phyloP scores from a whole-genome alignment of 306 rosid species.

The Medicago truncatula region MtrunA17r5.0-ANR NC_053043.1:9452501-9453000 shows the following conservation, averaged over 20 bases:
- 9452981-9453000: constrained; percentile 33
- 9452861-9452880: constrained; percentile 66
- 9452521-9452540: constrained; percentile 18
- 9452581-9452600: not conserved
- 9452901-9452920: constrained; percentile 94
- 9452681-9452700: constrained; percentile 6
- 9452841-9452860: constrained; percentile 38
- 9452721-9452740: not conserved
- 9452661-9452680: constrained; percentile 1
- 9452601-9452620: not conserved
- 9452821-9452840: constrained; percentile 24
- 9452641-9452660: constrained; percentile 16
- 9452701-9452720: constrained; percentile 22
- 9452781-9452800: constrained; percentile 8
- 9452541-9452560: constrained; percentile 25
- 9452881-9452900: constrained; percentile 94
- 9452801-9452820: constrained; percentile 19
- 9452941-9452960: constrained; percentile 94
- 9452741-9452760: not conserved
- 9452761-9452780: constrained; percentile 25
- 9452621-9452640: not conserved
- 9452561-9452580: constrained; percentile 14
- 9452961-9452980: constrained; percentile 98
- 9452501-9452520: constrained; percentile 26
- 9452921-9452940: constrained; percentile 98